Conservation (phyloP, 2,329 filamentous ascomycete species). For the Chaetomium olivaceum region DNA sequence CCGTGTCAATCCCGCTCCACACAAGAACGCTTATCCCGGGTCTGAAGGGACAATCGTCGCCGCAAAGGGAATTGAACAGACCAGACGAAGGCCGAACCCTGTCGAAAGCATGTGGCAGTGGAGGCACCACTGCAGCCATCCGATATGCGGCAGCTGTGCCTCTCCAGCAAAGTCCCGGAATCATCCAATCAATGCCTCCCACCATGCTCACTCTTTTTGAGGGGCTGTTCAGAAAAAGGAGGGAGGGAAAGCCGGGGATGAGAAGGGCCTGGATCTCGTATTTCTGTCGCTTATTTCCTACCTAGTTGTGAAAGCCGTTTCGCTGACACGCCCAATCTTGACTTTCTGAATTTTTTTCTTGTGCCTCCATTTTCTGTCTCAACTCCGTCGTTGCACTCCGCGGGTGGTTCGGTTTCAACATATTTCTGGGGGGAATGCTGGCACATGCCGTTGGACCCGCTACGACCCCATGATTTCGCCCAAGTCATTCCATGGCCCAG, state of each 20-base stretch:
- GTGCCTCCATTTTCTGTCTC: not conserved
- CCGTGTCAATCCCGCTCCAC: not conserved
- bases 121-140: not conserved
- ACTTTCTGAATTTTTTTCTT: not conserved
- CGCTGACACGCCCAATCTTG: not conserved
- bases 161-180: not conserved
- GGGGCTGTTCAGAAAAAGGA: not conserved
- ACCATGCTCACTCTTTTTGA: not conserved
- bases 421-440: constrained; percentile 9
- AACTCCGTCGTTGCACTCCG: not conserved
- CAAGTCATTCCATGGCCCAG: constrained; percentile 11
- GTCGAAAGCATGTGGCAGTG: not conserved
- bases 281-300: not conserved
- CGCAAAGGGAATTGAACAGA: not conserved
- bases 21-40: not conserved
- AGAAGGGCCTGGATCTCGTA: not conserved
- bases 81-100: not conserved
- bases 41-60: not conserved
- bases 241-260: not conserved
- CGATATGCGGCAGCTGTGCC: not conserved
- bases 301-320: not conserved
- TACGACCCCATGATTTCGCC: constrained; percentile 18
- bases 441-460: not conserved
- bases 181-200: not conserved
- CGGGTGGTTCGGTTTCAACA: not conserved